These are phyloP conservation scores for Plasmodium blacklocki DNA, from an alignment of 169 alveolate genomes.

Conservation along the genomic window DNA sequence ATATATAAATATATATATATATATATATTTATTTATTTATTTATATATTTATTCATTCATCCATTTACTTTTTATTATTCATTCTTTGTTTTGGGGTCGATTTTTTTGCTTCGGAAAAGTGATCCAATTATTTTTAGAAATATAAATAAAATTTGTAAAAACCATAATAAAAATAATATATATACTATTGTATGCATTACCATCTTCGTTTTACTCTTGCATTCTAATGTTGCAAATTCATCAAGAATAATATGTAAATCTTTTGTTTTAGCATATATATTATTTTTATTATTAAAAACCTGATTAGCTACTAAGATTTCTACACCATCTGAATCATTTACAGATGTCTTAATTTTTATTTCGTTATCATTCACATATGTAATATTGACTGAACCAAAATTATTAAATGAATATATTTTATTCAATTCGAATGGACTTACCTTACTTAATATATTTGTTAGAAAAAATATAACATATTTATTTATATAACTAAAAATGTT, in stretches of 20 bases:
- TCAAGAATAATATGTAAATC: constrained; percentile 51
- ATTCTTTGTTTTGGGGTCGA: constrained; percentile 17
- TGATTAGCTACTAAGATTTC: constrained; percentile 63
- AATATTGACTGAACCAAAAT: constrained; percentile 57
- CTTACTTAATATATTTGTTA: constrained; percentile 17
- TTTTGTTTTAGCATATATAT: constrained; percentile 36
- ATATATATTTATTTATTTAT: background rate
- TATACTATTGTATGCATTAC: constrained; percentile 24
- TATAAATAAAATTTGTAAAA: constrained; percentile 17
- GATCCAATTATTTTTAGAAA: constrained; percentile 13
- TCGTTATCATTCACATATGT: constrained; percentile 27
- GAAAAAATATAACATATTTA: constrained; percentile 26
- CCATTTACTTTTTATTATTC: background rate
- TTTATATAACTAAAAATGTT: constrained; percentile 36
- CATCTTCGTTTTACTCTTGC: constrained; percentile 31
- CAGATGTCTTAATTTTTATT: constrained; percentile 33
- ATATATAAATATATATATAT: background rate
- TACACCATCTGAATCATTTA: constrained; percentile 54
- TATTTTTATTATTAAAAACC: constrained; percentile 46
- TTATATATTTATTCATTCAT: no score
- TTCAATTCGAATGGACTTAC: constrained; percentile 37
- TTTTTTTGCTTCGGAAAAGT: constrained; percentile 9
- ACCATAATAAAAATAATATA: constrained; percentile 43
- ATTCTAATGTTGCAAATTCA: constrained; percentile 52
- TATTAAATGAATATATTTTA: constrained; percentile 43